Evolutionary conservation across 2,329 filamentous ascomycete genomes (phyloP).

Genomic region (Leptoxyphium fumago): DNA sequence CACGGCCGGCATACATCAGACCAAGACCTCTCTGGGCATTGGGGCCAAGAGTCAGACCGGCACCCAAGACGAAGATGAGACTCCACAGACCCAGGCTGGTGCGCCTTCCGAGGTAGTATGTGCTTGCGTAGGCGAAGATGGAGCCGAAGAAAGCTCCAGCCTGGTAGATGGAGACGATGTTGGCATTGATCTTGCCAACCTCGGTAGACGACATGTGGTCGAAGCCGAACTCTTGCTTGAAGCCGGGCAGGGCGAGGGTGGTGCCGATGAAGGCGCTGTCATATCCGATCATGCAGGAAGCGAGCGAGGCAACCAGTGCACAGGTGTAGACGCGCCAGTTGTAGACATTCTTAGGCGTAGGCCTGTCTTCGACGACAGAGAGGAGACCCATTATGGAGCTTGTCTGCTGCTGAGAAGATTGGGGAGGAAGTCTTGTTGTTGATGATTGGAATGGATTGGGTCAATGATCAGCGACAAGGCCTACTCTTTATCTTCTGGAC

Average conservation of each 20-base stretch:
- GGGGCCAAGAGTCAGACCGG: slow-evolving; percentile 57
- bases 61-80: slow-evolving; percentile 52
- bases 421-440: too few species aligned
- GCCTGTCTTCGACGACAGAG: slow-evolving; percentile 26
- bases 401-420: neutral
- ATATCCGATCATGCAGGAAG: slow-evolving; percentile 45
- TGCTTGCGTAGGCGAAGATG: slow-evolving; percentile 44
- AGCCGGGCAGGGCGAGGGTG: slow-evolving; percentile 56
- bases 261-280: slow-evolving; percentile 64
- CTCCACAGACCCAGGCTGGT: slow-evolving; percentile 48
- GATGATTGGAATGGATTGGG: too few species aligned
- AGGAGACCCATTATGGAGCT: slow-evolving; percentile 20
- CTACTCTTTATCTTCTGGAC: too few species aligned
- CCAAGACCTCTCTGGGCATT: slow-evolving; percentile 48
- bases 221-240: slow-evolving; percentile 54
- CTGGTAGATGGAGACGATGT: slow-evolving; percentile 71
- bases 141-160: slow-evolving; percentile 73
- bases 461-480: too few species aligned
- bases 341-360: slow-evolving; percentile 43
- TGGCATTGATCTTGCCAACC: slow-evolving; percentile 50
- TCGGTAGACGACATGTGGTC: slow-evolving; percentile 30
- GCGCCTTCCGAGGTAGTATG: slow-evolving; percentile 53
- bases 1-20: slow-evolving; percentile 41
- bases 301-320: slow-evolving; percentile 40
- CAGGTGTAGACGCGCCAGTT: slow-evolving; percentile 45